Percentiles rank a stretch among this genome's conserved stretches.
These are phyloP conservation scores for Trichoderma koningiopsis DNA, from an alignment of 2,329 filamentous ascomycete genomes.

Conservation along the genomic window DNA sequence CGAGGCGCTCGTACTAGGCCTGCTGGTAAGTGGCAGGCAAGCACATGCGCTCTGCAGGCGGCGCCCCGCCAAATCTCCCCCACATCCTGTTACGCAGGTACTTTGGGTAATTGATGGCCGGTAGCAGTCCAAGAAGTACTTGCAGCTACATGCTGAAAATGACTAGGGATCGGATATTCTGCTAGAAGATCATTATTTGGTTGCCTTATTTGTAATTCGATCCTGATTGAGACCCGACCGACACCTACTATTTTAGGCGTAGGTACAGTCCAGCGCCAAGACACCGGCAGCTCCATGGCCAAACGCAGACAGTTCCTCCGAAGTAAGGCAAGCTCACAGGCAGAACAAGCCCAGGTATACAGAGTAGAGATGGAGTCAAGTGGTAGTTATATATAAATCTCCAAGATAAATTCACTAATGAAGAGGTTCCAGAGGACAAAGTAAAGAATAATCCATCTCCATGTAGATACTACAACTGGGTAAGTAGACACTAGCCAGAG, in stretches of 20 bases:
- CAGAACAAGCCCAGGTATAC: neutral
- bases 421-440: neutral
- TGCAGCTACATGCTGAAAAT: neutral
- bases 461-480: neutral
- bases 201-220: neutral
- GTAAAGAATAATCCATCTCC: conserved; percentile 1
- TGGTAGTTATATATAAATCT: neutral
- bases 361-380: neutral
- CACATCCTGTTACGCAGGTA: neutral
- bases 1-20: conserved; percentile 6
- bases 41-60: neutral
- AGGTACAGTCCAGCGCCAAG: neutral
- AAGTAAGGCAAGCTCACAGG: neutral
- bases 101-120: no score
- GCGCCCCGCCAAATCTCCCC: conserved; percentile 3
- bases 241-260: neutral
- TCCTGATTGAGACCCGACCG: neutral
- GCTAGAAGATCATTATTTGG: neutral
- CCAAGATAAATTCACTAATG: neutral
- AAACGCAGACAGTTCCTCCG: neutral
- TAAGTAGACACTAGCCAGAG: neutral
- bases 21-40: neutral
- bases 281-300: neutral
- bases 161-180: neutral
- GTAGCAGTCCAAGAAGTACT: neutral